Percentiles rank a stretch among this genome's conserved stretches.
Evolutionary conservation across 2,329 filamentous ascomycete genomes (phyloP).

Genomic region (Salinomyces thailandicus): DNA sequence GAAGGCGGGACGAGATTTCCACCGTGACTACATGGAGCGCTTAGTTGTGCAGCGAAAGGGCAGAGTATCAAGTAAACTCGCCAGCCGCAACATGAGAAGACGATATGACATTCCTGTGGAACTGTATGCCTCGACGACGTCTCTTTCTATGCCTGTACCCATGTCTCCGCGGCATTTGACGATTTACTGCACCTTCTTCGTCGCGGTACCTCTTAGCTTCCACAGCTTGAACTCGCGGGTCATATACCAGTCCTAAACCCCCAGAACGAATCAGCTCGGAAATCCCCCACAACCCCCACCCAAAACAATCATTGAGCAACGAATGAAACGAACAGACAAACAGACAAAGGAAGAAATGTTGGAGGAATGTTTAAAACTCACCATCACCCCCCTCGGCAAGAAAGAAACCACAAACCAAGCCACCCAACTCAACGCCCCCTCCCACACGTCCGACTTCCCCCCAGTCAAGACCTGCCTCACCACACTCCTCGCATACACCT

Average conservation of each 20-base stretch:
- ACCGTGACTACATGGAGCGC: no score
- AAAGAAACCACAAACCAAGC: constrained; percentile 41
- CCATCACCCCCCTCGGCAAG: constrained; percentile 34
- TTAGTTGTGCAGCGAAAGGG: no score
- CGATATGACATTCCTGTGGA: no score
- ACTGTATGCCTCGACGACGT: no score
- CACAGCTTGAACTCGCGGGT: constrained; percentile 43
- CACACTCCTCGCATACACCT: constrained; percentile 45
- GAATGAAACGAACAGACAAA: constrained; percentile 9
- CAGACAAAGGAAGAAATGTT: background rate
- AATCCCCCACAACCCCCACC: no score
- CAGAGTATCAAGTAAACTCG: no score
- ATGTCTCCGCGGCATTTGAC: no score
- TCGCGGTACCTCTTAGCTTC: constrained; percentile 28
- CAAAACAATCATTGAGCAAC: no score
- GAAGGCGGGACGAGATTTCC: no score
- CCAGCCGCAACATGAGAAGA: no score
- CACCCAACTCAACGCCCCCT: constrained; percentile 38
- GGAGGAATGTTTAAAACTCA: constrained; percentile 11
- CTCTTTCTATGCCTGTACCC: no score
- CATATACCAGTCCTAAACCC: constrained; percentile 34
- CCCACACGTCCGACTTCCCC: constrained; percentile 39
- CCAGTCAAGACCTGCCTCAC: constrained; percentile 40
- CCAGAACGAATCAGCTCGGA: no score
- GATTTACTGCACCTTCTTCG: constrained; percentile 19